phyloP scores from a whole-genome alignment of 2,329 filamentous ascomycete genomes.

The Cadophora sp. region DNA sequence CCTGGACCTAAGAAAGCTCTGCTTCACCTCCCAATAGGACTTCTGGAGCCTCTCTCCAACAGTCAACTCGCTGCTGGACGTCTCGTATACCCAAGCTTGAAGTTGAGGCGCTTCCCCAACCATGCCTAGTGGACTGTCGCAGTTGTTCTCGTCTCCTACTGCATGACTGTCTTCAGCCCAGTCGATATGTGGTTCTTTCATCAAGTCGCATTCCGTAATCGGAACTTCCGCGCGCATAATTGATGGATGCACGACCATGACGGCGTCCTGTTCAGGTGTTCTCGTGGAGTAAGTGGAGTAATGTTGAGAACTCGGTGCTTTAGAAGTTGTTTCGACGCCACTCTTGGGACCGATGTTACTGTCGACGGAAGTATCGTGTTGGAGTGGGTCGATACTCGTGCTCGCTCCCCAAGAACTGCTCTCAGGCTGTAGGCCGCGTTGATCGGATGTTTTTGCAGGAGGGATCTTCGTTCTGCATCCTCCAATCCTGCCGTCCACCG shows the following conservation, averaged over 20 bases:
- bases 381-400: background rate
- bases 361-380: background rate
- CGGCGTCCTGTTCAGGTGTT: too few relatives aligned
- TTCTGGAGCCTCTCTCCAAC: slow-evolving; percentile 7
- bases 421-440: background rate
- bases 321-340: too few relatives aligned
- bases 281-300: background rate
- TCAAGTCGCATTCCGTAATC: background rate
- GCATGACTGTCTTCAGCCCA: background rate
- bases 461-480: background rate
- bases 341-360: background rate
- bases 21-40: background rate
- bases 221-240: background rate
- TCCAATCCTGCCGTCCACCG: background rate
- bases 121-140: background rate
- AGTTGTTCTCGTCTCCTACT: background rate
- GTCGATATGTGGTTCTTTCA: background rate
- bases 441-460: background rate
- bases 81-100: slow-evolving; percentile 5
- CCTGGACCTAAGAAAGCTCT: background rate
- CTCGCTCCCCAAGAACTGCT: background rate
- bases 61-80: background rate
- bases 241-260: background rate
- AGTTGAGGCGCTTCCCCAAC: background rate
- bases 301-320: background rate